Evolutionary conservation across 2,329 filamentous ascomycete species (phyloP).

Genomic region (Neonectria faginata): DNA sequence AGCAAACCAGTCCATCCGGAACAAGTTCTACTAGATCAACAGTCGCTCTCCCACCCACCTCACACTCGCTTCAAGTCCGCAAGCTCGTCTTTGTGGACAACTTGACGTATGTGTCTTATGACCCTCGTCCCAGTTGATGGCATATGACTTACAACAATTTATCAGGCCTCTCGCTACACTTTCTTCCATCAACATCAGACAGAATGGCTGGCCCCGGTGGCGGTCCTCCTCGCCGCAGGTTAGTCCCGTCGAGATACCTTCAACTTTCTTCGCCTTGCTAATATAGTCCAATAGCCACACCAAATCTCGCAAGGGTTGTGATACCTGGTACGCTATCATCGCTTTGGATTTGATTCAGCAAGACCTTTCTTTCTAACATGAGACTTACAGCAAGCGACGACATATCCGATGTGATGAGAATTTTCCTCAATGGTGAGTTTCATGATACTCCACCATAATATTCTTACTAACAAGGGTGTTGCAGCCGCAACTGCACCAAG

Average conservation of each 20-base stretch:
- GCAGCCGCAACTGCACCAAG: constrained; percentile 96
- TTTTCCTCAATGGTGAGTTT: constrained; percentile 90
- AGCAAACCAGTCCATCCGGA: constrained; percentile 29
- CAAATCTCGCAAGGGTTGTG: constrained; percentile 98
- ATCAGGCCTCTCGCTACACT: constrained; percentile 47
- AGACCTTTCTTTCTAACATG: constrained; percentile 23
- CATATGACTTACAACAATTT: constrained; percentile 28
- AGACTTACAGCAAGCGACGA: constrained; percentile 77
- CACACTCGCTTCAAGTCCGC: constrained; percentile 56
- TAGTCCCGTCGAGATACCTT: constrained; percentile 43
- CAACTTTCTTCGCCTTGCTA: constrained; percentile 39
- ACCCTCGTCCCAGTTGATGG: constrained; percentile 7
- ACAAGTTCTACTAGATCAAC: constrained; percentile 34
- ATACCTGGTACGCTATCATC: constrained; percentile 75
- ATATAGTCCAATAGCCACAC: constrained; percentile 77
- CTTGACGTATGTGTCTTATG: constrained; percentile 45
- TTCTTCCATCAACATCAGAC: constrained; percentile 49
- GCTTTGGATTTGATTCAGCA: constrained; percentile 7
- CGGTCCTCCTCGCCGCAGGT: constrained; percentile 84
- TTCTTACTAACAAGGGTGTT: constrained; percentile 4
- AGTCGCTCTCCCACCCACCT: constrained; percentile 27
- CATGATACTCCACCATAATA: neutral
- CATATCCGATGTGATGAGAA: constrained; percentile 98
- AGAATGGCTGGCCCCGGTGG: constrained; percentile 93
- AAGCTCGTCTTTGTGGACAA: constrained; percentile 46